These are phyloP conservation scores for Dentipellis fragilis DNA, from an alignment of 768 basidiomycete species.

Conservation along the genomic window DNA sequence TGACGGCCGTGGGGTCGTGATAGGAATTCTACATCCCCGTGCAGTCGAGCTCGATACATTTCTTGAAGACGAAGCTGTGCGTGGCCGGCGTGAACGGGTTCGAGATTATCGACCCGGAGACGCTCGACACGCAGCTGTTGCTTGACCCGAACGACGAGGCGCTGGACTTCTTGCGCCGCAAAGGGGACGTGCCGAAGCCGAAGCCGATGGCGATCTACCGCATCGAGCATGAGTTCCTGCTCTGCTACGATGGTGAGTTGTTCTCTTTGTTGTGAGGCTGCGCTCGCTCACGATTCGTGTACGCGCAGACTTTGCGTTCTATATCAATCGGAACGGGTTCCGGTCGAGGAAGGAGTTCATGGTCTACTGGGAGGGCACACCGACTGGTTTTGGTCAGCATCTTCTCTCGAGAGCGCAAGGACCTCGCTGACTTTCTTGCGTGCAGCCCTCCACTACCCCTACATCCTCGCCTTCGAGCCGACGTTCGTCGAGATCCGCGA, in stretches of 20 bases:
- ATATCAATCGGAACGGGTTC: constrained; percentile 94
- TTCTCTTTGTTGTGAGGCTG: neutral
- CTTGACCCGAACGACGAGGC: constrained; percentile 87
- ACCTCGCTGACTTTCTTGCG: neutral
- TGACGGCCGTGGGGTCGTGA: neutral
- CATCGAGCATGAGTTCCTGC: constrained; percentile 90
- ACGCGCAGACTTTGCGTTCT: constrained; percentile 88
- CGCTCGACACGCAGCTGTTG: constrained; percentile 90
- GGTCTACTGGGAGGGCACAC: constrained; percentile 93
- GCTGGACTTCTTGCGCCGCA: constrained; percentile 87
- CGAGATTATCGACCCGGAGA: constrained; percentile 97
- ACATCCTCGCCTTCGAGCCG: constrained; percentile 92
- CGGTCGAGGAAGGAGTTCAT: constrained; percentile 86
- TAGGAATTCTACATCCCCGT: constrained; percentile 99
- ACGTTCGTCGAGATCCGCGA: constrained; percentile 95
- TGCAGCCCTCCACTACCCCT: constrained; percentile 92
- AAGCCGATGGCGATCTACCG: constrained; percentile 95
- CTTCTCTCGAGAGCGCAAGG: neutral
- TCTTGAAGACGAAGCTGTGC: constrained; percentile 94
- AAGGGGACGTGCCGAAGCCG: constrained; percentile 73
- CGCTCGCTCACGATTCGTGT: neutral
- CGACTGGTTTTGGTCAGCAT: constrained; percentile 87
- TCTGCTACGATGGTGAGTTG: constrained; percentile 90
- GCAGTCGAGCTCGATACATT: constrained; percentile 93
- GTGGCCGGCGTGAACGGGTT: constrained; percentile 96